Evolutionary conservation across 306 rosid species (phyloP), one percentile per base, ranked within the genome.

Genomic region (Calophaca sinica): DNA sequence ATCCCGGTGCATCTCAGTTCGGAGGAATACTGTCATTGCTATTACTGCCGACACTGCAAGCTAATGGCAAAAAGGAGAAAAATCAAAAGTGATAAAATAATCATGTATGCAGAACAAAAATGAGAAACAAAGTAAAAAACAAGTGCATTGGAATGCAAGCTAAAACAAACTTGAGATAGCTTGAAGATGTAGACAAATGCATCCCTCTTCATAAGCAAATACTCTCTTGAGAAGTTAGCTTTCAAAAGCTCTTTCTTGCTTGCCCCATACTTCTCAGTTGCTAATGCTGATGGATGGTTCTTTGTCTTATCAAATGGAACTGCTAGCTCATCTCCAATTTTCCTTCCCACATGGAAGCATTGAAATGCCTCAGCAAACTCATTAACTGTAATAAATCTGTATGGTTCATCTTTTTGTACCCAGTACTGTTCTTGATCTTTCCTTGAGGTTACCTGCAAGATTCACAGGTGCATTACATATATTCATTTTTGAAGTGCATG

Each of bases 381-480:
- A n/a, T n/a, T 35, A 50, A 70, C 78, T 28, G 80, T 67, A n/a
- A 85, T 73, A 72, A 79, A 85, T 11, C 58, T 77, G 55, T 82
- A 79, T 31, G 72, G 82, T 14, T 75, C 68, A 35, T 85, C 84
- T 59, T 70, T 60, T 12, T 52, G 55, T 6, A 69, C 5, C 86
- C 86, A 85, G 51, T 85, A 85, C 48, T 85, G 86, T 68, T 74
- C 72, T 42, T 85, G 88, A 71, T 85, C 86, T 57, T 85, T 81
- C 32, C 54, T 85, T 33, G 89, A 85, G 62, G 89, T 85, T 52
- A 85, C 88, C 88, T 85, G 31, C 13, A 48, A 7, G 31, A 42
- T 42, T 2, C 48, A 42, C 48, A 20, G 1, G 26, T 20, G 1
- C 26, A 7, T 0, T 42, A 42, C 11, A 42, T 42, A 42, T 20